phyloP scores from a whole-genome alignment of 257 asterid genomes.

The Rehmannia glutinosa region DNA sequence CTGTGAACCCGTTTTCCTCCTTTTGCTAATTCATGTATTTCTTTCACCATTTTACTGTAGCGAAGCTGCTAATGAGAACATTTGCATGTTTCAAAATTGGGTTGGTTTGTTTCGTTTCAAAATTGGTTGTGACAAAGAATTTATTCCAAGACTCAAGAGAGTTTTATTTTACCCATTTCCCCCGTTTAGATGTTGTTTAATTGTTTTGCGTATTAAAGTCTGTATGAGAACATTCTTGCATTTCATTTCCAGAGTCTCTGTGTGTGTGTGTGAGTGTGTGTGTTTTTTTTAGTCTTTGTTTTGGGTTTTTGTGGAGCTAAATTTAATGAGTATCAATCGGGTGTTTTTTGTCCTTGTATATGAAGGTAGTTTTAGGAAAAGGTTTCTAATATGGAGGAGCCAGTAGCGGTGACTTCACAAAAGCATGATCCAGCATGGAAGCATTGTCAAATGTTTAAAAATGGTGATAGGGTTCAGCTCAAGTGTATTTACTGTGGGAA shows the following conservation, averaged over 20 bases:
- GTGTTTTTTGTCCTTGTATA: slow-evolving; percentile 9
- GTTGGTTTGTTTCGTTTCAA: background rate
- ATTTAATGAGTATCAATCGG: background rate
- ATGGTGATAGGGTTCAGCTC: slow-evolving; percentile 77
- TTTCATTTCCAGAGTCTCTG: too few species aligned
- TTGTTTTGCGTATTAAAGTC: background rate
- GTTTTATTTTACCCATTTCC: background rate
- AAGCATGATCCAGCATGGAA: slow-evolving; percentile 99
- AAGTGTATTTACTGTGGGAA: slow-evolving; percentile 91
- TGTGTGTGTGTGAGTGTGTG: slow-evolving; percentile 7
- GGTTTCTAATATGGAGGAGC: slow-evolving; percentile 76
- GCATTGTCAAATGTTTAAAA: slow-evolving; percentile 88
- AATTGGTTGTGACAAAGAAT: background rate
- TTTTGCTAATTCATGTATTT: slow-evolving; percentile 2
- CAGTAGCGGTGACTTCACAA: slow-evolving; percentile 76
- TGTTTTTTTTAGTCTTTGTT: background rate
- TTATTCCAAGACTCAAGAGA: background rate
- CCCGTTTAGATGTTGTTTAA: background rate
- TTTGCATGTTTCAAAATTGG: slow-evolving; percentile 20
- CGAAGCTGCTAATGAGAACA: slow-evolving; percentile 1
- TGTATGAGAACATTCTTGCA: background rate
- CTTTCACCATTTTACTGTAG: slow-evolving; percentile 8
- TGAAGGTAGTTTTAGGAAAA: slow-evolving; percentile 29
- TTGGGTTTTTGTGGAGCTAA: background rate
- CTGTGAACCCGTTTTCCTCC: slow-evolving; percentile 5